Percentiles rank a stretch among this genome's conserved stretches.
Evolutionary conservation across 371 early-diverging fungal species (phyloP).

Genomic region (Lichtheimia hyalospora): DNA sequence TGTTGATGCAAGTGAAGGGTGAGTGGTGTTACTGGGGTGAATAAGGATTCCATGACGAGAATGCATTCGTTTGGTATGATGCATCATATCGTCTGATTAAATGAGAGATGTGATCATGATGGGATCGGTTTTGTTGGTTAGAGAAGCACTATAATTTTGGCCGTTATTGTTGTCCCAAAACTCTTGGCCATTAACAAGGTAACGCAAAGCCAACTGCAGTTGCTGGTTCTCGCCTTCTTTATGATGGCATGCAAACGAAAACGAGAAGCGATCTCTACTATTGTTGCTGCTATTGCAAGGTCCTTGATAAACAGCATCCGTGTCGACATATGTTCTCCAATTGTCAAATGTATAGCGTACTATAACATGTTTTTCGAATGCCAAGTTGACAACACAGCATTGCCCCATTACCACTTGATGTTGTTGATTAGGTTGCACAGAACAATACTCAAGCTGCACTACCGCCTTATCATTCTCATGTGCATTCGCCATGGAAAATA

Average conservation of each 20-base stretch:
- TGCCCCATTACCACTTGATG: conserved; percentile 27
- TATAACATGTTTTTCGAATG: conserved; percentile 68
- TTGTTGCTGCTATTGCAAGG: conserved; percentile 21
- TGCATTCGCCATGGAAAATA: too few relatives aligned
- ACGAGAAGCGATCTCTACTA: conserved; percentile 27
- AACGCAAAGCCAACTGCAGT: conserved; percentile 28
- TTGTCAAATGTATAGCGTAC: conserved; percentile 68
- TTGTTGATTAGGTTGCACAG: too few relatives aligned
- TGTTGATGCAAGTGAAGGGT: too few relatives aligned
- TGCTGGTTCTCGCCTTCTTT: background rate
- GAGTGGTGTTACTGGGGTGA: too few relatives aligned
- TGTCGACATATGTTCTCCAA: conserved; percentile 65
- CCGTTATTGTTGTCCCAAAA: conserved; percentile 85
- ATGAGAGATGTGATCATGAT: too few relatives aligned
- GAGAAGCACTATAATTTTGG: conserved; percentile 53
- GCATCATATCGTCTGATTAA: too few relatives aligned
- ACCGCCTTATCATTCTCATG: too few relatives aligned
- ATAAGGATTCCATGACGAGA: too few relatives aligned
- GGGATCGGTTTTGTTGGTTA: too few relatives aligned
- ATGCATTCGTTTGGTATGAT: too few relatives aligned
- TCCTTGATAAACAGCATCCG: conserved; percentile 53
- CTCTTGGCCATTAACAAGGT: conserved; percentile 61
- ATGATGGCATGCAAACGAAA: conserved; percentile 6
- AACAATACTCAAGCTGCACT: too few relatives aligned
- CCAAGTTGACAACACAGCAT: conserved; percentile 75